Conservation (phyloP, 2,329 filamentous ascomycete genomes). For the Talaromyces sp. region DNA sequence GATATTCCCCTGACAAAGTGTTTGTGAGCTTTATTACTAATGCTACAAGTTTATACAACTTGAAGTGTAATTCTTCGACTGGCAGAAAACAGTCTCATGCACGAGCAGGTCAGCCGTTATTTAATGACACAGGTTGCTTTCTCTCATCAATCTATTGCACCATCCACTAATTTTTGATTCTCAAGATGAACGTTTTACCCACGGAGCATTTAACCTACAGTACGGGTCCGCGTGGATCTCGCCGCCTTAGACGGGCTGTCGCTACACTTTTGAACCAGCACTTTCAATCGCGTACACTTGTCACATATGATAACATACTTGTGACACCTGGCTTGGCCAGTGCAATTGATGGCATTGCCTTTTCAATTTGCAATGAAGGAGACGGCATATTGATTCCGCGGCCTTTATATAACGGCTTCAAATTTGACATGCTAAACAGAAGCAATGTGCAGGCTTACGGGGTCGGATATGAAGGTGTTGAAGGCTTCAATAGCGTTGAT, state of each 20-base stretch:
- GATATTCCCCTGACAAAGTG: too few species aligned
- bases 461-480: slow-evolving; percentile 9
- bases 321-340: slow-evolving; percentile 29
- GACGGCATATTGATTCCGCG: slow-evolving; percentile 34
- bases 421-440: slow-evolving; percentile 22
- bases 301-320: slow-evolving; percentile 26
- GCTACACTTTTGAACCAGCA: slow-evolving; percentile 24
- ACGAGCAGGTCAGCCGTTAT: slow-evolving; percentile 10
- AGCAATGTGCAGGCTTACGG: slow-evolving; percentile 9
- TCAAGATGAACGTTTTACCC: slow-evolving; percentile 3
- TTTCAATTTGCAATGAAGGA: slow-evolving; percentile 29
- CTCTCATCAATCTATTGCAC: not conserved
- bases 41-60: not conserved
- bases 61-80: slow-evolving; percentile 12
- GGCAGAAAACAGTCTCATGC: slow-evolving; percentile 16
- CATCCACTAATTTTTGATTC: not conserved
- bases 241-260: slow-evolving; percentile 26
- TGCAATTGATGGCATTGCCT: slow-evolving; percentile 28
- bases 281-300: slow-evolving; percentile 17
- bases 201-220: slow-evolving; percentile 31
- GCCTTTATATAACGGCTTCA: slow-evolving; percentile 34
- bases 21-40: too few species aligned
- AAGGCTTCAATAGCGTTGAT: slow-evolving; percentile 2
- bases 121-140: slow-evolving; percentile 7
- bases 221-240: slow-evolving; percentile 30